Conservation (phyloP, 2,329 filamentous ascomycete genomes). For the Calonectria leucothoes region DNA sequence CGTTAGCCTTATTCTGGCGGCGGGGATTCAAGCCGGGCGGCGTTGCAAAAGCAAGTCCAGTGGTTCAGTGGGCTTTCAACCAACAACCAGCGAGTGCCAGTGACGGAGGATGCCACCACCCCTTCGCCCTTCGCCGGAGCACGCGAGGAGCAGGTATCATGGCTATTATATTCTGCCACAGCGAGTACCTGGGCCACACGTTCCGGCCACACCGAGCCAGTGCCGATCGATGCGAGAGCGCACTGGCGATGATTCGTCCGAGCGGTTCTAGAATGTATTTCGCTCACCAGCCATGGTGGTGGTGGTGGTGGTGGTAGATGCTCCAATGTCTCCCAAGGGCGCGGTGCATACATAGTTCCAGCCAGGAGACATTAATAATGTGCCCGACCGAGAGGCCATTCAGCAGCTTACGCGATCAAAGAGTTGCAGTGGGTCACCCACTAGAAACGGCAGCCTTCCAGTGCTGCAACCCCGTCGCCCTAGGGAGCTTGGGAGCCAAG, state of each 20-base stretch:
- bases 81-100: too few species aligned
- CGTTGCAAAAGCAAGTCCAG: slow-evolving; percentile 4
- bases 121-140: not conserved
- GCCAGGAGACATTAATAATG: not conserved
- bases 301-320: not conserved
- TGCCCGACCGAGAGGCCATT: not conserved
- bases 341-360: not conserved
- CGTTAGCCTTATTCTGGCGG: slow-evolving; percentile 1
- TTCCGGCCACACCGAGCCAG: not conserved
- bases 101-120: not conserved
- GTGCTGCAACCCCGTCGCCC: not conserved
- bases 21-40: not conserved
- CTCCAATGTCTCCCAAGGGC: not conserved
- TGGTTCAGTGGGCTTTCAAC: too few species aligned
- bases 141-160: not conserved
- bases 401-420: not conserved
- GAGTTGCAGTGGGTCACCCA: not conserved
- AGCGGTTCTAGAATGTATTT: not conserved
- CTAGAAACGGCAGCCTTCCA: not conserved
- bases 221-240: not conserved
- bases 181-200: not conserved
- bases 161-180: not conserved
- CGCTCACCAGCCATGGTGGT: too few species aligned
- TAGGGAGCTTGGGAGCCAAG: too few species aligned
- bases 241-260: not conserved